These are phyloP conservation scores for Pestalotiopsis sp. DNA, from an alignment of 2,329 filamentous ascomycete genomes.

Conservation along the genomic window DNA sequence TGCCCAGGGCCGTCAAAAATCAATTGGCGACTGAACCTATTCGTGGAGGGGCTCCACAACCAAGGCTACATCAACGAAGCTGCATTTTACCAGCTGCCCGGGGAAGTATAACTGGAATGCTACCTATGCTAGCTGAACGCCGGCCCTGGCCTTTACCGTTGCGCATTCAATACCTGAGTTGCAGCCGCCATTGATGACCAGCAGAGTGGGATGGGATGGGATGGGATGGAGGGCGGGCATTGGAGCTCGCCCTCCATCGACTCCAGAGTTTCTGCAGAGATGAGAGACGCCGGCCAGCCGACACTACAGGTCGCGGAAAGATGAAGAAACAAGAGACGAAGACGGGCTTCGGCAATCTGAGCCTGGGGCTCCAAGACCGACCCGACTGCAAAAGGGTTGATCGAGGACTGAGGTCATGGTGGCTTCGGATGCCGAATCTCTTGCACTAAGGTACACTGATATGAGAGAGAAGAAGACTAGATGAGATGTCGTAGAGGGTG, in stretches of 20 bases:
- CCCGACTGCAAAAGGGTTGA: not conserved
- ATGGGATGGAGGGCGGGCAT: not conserved
- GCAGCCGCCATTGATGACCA: too few species aligned
- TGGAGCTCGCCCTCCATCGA: not conserved
- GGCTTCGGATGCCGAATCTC: too few species aligned
- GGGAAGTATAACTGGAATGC: not conserved
- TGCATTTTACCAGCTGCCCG: not conserved
- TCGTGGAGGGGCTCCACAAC: not conserved
- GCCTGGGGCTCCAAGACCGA: not conserved
- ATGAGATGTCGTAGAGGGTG: too few species aligned
- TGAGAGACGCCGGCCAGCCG: not conserved
- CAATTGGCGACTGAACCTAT: not conserved
- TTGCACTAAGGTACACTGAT: too few species aligned
- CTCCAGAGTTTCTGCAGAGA: not conserved
- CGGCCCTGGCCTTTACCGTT: not conserved
- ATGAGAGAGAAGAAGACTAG: too few species aligned
- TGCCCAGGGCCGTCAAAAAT: too few species aligned
- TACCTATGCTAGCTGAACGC: not conserved
- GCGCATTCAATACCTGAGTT: too few species aligned
- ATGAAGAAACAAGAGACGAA: not conserved
- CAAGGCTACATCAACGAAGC: not conserved
- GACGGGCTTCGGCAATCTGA: not conserved
- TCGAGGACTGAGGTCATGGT: not conserved
- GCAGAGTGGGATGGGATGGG: not conserved
- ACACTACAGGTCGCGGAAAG: not conserved